Conservation (phyloP, 2,329 filamentous ascomycete genomes). For the Aspergillus pseudoviridinutans region DNA sequence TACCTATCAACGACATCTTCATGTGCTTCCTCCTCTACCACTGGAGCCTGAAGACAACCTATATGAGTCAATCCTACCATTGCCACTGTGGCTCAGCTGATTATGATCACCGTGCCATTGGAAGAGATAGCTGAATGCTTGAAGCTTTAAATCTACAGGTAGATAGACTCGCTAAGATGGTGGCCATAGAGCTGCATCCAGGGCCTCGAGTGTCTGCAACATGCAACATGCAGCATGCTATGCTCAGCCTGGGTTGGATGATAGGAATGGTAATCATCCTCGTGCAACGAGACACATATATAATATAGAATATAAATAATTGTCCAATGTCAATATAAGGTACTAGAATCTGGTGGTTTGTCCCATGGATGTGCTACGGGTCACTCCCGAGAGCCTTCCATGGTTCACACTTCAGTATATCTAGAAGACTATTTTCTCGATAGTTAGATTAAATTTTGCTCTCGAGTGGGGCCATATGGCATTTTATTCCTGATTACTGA, state of each 20-base stretch:
- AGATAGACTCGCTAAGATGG: not conserved
- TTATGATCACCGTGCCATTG: not conserved
- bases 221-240: not conserved
- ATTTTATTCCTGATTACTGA: conserved; percentile 1
- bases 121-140: not conserved
- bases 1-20: not conserved
- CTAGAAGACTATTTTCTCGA: not conserved
- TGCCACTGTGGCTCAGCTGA: not conserved
- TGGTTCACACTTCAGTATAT: not conserved
- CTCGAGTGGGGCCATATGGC: conserved; percentile 9
- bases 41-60: not conserved
- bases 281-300: not conserved
- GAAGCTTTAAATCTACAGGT: not conserved
- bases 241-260: not conserved
- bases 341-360: not conserved
- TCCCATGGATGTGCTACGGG: not conserved
- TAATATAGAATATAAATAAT: not conserved
- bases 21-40: not conserved
- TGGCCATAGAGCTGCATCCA: not conserved
- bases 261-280: not conserved
- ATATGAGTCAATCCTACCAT: not conserved
- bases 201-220: too few relatives aligned
- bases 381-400: not conserved
- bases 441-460: not conserved
- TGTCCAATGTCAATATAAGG: not conserved